Conservation (phyloP, 495 filamentous ascomycete genomes). For the Aspergillus campestris region DNA sequence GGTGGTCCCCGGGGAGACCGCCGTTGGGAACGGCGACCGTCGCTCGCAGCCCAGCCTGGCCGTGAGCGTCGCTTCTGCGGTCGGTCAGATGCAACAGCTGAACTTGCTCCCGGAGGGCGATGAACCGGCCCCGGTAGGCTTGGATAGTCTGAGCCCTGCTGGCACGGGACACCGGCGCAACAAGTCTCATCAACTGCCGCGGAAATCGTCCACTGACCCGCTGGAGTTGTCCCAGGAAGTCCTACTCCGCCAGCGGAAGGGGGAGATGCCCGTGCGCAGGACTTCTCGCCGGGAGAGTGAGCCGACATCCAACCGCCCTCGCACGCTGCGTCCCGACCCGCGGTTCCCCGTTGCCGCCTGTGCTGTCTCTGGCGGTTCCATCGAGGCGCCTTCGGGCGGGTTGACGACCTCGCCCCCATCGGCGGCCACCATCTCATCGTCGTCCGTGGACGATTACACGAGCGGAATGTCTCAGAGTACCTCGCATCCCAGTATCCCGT, state of each 20-base stretch:
- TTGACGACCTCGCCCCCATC: constrained; percentile 48
- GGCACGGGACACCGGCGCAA: constrained; percentile 26
- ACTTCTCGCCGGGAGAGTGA: constrained; percentile 16
- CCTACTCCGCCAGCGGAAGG: constrained; percentile 26
- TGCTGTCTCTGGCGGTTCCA: constrained; percentile 26
- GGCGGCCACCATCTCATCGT: constrained; percentile 42
- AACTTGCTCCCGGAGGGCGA: constrained; percentile 34
- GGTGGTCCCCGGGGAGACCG: constrained; percentile 48
- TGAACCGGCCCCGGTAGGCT: constrained; percentile 4
- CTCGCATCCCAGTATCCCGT: constrained; percentile 69
- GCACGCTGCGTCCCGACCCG: constrained; percentile 10
- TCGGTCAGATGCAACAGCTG: constrained; percentile 51
- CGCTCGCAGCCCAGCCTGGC: constrained; percentile 57
- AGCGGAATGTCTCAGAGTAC: constrained; percentile 55
- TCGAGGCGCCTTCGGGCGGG: constrained; percentile 39
- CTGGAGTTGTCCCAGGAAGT: constrained; percentile 37
- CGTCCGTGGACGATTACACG: constrained; percentile 43
- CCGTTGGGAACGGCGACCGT: constrained; percentile 48
- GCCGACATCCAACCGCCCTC: constrained; percentile 19
- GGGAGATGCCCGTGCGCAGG: constrained; percentile 15
- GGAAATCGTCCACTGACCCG: constrained; percentile 34
- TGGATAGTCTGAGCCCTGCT: constrained; percentile 11
- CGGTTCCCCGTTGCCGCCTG: constrained; percentile 44
- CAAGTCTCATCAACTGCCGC: constrained; percentile 29
- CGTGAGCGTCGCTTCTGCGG: constrained; percentile 51